Conservation (phyloP, 306 rosid species). For the Fragaria vesca region DNA sequence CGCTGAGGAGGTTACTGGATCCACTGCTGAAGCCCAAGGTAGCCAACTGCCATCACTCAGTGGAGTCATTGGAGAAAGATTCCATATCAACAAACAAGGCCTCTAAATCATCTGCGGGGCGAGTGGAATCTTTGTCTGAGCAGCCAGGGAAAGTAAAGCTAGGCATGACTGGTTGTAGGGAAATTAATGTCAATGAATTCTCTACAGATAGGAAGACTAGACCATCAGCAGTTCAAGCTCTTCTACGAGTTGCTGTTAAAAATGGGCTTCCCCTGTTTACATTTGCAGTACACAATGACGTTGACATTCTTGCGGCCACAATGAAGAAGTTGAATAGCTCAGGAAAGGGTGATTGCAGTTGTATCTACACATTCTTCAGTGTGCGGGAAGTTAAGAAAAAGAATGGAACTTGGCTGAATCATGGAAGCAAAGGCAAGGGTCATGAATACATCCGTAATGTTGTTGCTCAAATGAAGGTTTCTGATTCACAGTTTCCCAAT, state of each 20-base stretch:
- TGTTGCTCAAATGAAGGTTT: slow-evolving; percentile 87
- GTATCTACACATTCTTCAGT: slow-evolving; percentile 67
- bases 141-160: slow-evolving; percentile 47
- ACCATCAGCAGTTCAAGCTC: slow-evolving; percentile 63
- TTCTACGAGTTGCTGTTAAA: slow-evolving; percentile 71
- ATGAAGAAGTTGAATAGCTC: slow-evolving; percentile 57
- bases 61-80: slow-evolving; percentile 46
- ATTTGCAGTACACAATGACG: slow-evolving; percentile 76
- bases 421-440: slow-evolving; percentile 66
- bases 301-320: slow-evolving; percentile 81
- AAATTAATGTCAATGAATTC: slow-evolving; percentile 36
- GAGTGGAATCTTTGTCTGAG: slow-evolving; percentile 29
- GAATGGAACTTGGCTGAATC: slow-evolving; percentile 70
- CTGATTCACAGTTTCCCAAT: slow-evolving; percentile 48
- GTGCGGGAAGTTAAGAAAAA: slow-evolving; percentile 76
- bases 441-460: slow-evolving; percentile 59
- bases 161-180: slow-evolving; percentile 54
- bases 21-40: slow-evolving; percentile 77
- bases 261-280: slow-evolving; percentile 83
- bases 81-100: slow-evolving; percentile 40
- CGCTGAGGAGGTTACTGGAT: slow-evolving; percentile 83
- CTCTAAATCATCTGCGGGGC: slow-evolving; percentile 33
- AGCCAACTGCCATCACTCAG: slow-evolving; percentile 38
- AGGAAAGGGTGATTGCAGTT: slow-evolving; percentile 41
- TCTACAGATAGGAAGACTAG: slow-evolving; percentile 43